Percentiles rank a stretch among this genome's conserved stretches.
These are phyloP conservation scores for Ulmus americana DNA, from an alignment of 331 rosid genomes.

Conservation along the genomic window DNA sequence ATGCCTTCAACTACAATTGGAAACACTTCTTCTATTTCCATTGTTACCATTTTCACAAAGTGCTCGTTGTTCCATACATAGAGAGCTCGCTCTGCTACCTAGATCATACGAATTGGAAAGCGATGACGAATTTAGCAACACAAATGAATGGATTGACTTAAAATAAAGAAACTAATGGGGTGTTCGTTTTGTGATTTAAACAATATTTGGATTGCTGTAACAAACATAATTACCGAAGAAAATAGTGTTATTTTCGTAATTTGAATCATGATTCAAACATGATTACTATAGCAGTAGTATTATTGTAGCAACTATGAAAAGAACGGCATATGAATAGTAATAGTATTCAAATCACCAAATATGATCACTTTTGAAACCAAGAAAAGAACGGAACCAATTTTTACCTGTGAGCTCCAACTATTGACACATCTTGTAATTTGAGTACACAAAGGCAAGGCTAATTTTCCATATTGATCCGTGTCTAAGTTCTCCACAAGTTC, in stretches of 20 bases:
- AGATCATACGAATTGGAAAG: not conserved
- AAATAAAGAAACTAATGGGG: not conserved
- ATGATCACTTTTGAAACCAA: too few species aligned
- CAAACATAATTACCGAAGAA: too few species aligned
- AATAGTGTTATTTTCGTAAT: too few species aligned
- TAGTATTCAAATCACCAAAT: too few species aligned
- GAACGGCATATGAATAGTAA: too few species aligned
- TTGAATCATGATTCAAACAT: too few species aligned
- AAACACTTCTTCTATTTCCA: slow-evolving; percentile 54
- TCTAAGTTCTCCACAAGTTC: slow-evolving; percentile 70
- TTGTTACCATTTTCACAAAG: slow-evolving; percentile 63
- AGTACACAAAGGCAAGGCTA: slow-evolving; percentile 62
- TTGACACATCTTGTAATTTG: slow-evolving; percentile 60
- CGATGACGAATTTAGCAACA: too few species aligned
- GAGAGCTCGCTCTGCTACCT: slow-evolving; percentile 87
- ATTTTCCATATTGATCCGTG: slow-evolving; percentile 56
- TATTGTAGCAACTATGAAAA: too few species aligned
- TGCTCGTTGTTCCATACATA: slow-evolving; percentile 81
- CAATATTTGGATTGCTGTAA: too few species aligned
- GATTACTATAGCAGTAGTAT: too few species aligned
- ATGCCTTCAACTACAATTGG: slow-evolving; percentile 63
- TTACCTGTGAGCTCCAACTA: slow-evolving; percentile 84
- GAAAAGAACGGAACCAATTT: not conserved
- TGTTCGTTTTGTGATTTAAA: too few species aligned
- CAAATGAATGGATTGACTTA: too few species aligned